phyloP scores from a whole-genome alignment of 2,329 filamentous ascomycete species.

The Plectosphaerella cucumerina region DNA sequence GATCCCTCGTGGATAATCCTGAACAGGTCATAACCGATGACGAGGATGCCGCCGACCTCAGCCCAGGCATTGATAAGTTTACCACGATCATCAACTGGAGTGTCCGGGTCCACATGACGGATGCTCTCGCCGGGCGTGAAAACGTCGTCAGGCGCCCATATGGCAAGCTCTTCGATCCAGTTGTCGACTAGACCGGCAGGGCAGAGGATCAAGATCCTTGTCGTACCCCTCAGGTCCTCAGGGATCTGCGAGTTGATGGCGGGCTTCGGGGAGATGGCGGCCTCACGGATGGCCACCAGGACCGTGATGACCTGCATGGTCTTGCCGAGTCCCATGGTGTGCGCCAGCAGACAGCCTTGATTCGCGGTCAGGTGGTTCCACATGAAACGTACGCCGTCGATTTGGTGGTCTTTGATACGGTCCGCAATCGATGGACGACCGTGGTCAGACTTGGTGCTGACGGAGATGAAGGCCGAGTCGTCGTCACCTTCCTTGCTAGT shows the following conservation, averaged over 20 bases:
- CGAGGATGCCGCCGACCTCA: slow-evolving; percentile 62
- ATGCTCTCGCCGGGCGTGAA: background rate
- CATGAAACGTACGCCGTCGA: slow-evolving; percentile 79
- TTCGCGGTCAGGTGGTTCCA: slow-evolving; percentile 75
- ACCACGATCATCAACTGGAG: too few relatives aligned
- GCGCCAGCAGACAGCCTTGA: slow-evolving; percentile 78
- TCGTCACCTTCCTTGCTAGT: slow-evolving; percentile 57
- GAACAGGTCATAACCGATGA: slow-evolving; percentile 73
- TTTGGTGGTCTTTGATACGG: slow-evolving; percentile 74
- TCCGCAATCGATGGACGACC: slow-evolving; percentile 42
- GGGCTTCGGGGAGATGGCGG: slow-evolving; percentile 54
- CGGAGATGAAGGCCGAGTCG: slow-evolving; percentile 55
- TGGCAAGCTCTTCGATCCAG: slow-evolving; percentile 72
- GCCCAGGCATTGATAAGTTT: slow-evolving; percentile 46
- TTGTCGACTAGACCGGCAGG: slow-evolving; percentile 74
- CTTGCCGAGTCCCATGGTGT: slow-evolving; percentile 90
- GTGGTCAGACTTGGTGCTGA: slow-evolving; percentile 44
- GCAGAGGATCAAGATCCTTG: slow-evolving; percentile 69
- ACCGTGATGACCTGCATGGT: slow-evolving; percentile 88
- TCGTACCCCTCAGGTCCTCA: slow-evolving; percentile 46
- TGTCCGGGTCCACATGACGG: too few relatives aligned
- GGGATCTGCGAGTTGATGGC: slow-evolving; percentile 65
- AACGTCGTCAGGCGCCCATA: slow-evolving; percentile 56
- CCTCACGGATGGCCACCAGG: slow-evolving; percentile 68
- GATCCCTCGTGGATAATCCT: slow-evolving; percentile 24